phyloP scores from a whole-genome alignment of 2,329 filamentous ascomycete species.

The Mycogone perniciosa region DNA sequence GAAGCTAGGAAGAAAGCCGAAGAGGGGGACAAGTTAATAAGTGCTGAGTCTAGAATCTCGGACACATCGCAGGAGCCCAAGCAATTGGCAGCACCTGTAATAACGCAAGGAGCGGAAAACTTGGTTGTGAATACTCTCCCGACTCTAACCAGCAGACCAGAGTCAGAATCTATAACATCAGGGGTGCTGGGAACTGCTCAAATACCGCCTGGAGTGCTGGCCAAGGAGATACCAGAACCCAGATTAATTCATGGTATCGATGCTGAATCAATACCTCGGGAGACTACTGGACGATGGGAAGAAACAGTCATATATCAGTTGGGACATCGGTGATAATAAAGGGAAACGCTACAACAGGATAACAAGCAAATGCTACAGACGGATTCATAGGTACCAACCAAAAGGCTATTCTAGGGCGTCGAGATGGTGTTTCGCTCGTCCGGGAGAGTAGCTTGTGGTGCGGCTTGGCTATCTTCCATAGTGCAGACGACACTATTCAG shows the following conservation, averaged over 20 bases:
- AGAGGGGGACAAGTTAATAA: constrained; percentile 6
- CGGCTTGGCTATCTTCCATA: too few relatives aligned
- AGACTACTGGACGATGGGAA: neutral
- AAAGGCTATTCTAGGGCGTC: too few relatives aligned
- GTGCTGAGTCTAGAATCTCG: neutral
- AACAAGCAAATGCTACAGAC: too few relatives aligned
- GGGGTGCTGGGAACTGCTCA: neutral
- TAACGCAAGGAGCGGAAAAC: neutral
- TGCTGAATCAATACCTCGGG: constrained; percentile 1
- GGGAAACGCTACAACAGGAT: neutral
- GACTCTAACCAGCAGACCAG: neutral
- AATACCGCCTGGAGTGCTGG: too few relatives aligned
- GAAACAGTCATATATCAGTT: neutral
- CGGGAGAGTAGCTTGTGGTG: too few relatives aligned
- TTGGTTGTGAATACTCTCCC: neutral
- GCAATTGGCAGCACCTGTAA: neutral
- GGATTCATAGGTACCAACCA: too few relatives aligned
- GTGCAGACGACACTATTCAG: too few relatives aligned
- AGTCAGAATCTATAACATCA: constrained; percentile 2
- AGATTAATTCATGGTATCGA: neutral
- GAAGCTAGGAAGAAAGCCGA: constrained; percentile 29
- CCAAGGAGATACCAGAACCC: neutral
- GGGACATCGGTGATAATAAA: neutral
- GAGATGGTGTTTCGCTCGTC: too few relatives aligned
- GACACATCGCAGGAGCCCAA: neutral